These are phyloP conservation scores for Amoeboaphelidium protococcarum DNA, from an alignment of 371 early-diverging fungal genomes.

Conservation along the genomic window DNA sequence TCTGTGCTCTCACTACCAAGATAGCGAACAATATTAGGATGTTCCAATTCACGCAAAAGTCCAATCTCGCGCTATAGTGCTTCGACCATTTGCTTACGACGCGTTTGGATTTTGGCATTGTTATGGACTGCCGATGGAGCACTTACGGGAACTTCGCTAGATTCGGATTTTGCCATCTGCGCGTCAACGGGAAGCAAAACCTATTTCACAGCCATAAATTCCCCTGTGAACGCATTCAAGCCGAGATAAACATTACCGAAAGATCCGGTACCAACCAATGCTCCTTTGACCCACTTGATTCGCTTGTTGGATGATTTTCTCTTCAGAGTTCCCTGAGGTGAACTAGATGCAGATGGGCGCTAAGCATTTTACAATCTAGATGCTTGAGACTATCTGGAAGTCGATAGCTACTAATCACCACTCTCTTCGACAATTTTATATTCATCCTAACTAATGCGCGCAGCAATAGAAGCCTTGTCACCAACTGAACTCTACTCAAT, in stretches of 20 bases:
- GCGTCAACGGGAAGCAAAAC: conserved; percentile 39
- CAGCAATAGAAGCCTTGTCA: not conserved
- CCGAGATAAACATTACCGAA: conserved; percentile 92
- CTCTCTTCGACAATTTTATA: not conserved
- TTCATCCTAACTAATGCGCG: not conserved
- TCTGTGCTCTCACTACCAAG: conserved; percentile 55
- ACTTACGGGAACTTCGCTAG: not conserved
- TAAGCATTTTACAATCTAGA: not conserved
- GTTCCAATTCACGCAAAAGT: conserved; percentile 59
- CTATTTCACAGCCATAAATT: conserved; percentile 93
- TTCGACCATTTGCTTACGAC: conserved; percentile 23
- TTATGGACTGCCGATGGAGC: conserved; percentile 9
- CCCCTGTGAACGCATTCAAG: conserved; percentile 48
- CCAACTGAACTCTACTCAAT: not conserved
- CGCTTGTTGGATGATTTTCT: not conserved
- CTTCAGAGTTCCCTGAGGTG: not conserved
- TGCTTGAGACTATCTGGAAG: not conserved
- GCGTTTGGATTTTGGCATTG: conserved; percentile 5
- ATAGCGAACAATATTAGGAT: conserved; percentile 84
- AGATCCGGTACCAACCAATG: conserved; percentile 81
- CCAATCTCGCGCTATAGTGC: conserved; percentile 69
- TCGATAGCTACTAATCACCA: not conserved
- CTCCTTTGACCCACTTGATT: conserved; percentile 47
- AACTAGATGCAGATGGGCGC: not conserved
- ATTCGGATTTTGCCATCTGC: conserved; percentile 1